phyloP scores from a whole-genome alignment of 805 yeast species.

The Ogataea polymorpha region DNA sequence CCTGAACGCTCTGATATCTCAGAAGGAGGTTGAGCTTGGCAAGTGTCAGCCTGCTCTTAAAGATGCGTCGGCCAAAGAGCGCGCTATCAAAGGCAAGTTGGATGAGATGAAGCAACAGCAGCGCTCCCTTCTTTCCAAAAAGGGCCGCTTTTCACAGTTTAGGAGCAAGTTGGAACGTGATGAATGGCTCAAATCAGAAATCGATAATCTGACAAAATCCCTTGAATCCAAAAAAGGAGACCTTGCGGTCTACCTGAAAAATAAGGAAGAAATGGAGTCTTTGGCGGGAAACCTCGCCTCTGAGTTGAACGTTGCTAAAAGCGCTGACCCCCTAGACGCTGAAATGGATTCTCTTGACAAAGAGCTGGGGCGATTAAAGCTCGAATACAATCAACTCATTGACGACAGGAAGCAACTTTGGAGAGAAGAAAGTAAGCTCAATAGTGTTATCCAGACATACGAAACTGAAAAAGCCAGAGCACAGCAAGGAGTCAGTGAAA shows the following conservation, averaged over 20 bases:
- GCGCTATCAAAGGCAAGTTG: constrained; percentile 36
- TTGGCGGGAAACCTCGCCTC: constrained; percentile 36
- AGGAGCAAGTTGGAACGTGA: constrained; percentile 56
- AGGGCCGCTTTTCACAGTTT: constrained; percentile 65
- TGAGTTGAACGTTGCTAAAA: constrained; percentile 3
- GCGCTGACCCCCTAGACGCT: constrained; percentile 12
- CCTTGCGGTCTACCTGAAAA: constrained; percentile 2
- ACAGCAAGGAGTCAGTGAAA: constrained; percentile 59
- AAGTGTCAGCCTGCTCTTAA: constrained; percentile 41
- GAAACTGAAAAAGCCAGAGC: constrained; percentile 54
- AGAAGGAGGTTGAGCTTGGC: constrained; percentile 37
- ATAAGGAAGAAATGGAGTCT: constrained; percentile 29
- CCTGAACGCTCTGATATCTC: constrained; percentile 29
- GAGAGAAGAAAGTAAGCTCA: constrained; percentile 72
- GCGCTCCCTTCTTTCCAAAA: constrained; percentile 62
- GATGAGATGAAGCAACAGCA: constrained; percentile 48
- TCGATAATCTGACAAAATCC: constrained; percentile 33
- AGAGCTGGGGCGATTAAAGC: constrained; percentile 34
- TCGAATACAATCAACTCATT: constrained; percentile 41
- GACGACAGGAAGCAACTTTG: constrained; percentile 72
- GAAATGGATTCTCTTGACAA: constrained; percentile 33
- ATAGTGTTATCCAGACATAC: constrained; percentile 53
- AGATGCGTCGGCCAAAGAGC: constrained; percentile 40
- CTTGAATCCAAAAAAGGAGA: constrained; percentile 14
- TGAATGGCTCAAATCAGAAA: constrained; percentile 57